Evolutionary conservation across 2,329 filamentous ascomycete genomes (phyloP).

Genomic region (Periconia sp.): DNA sequence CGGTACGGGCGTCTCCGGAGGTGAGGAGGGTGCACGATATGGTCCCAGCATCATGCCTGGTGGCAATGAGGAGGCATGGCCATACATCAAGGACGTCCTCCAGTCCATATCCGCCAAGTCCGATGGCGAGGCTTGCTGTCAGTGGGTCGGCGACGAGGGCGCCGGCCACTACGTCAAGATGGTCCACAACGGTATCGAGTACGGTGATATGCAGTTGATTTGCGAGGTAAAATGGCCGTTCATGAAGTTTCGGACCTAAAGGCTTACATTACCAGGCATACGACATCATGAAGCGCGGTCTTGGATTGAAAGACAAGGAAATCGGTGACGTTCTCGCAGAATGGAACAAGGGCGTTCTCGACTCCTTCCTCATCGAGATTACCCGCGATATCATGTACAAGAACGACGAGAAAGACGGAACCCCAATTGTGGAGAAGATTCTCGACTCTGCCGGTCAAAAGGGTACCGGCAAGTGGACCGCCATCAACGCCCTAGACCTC

Average conservation of each 20-base stretch:
- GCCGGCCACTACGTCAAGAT: conserved; percentile 99
- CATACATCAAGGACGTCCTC: conserved; percentile 98
- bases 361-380: conserved; percentile 98
- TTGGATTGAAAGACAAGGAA: conserved; percentile 88
- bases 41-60: conserved; percentile 98
- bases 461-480: conserved; percentile 99
- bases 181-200: conserved; percentile 99
- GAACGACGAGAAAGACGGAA: conserved; percentile 88
- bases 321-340: conserved; percentile 92
- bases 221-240: conserved; percentile 74
- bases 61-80: conserved; percentile 98
- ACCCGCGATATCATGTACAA: conserved; percentile 98
- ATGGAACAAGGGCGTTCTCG: conserved; percentile 98
- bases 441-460: conserved; percentile 98
- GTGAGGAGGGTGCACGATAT: conserved; percentile 98
- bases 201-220: conserved; percentile 99
- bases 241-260: background rate
- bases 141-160: conserved; percentile 99
- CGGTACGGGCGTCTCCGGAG: conserved; percentile 96
- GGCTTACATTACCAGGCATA: conserved; percentile 72
- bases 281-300: conserved; percentile 99
- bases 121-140: conserved; percentile 95
- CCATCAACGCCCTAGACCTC: conserved; percentile 97
- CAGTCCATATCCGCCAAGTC: conserved; percentile 98
- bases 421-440: conserved; percentile 95